A percentile compares a stretch with the other conserved stretches of the same genome.
Evolutionary conservation across 2,329 filamentous ascomycete species (phyloP).

Genomic region (Fusarium verticillioides): DNA sequence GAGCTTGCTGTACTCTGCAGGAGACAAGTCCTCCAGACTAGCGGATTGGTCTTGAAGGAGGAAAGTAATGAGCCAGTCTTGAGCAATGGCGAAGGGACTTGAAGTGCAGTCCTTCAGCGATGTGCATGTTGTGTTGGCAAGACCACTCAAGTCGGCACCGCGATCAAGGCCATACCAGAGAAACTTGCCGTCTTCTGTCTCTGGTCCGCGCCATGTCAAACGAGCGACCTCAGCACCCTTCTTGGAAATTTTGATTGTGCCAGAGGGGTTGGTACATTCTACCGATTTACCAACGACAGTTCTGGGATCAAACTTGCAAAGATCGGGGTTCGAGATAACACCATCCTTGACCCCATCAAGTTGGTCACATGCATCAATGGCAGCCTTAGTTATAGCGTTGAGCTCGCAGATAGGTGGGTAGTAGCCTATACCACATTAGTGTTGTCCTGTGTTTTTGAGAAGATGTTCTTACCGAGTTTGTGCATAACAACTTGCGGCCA

Average conservation of each 20-base stretch:
- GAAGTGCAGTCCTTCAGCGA: not conserved
- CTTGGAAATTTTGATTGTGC: not conserved
- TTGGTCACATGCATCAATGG: slow-evolving; percentile 48
- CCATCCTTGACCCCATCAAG: slow-evolving; percentile 42
- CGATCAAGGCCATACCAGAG: slow-evolving; percentile 26
- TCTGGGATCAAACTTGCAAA: slow-evolving; percentile 38
- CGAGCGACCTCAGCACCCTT: slow-evolving; percentile 9
- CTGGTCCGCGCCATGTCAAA: slow-evolving; percentile 16
- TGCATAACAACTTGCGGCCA: slow-evolving; percentile 44
- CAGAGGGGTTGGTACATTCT: slow-evolving; percentile 12
- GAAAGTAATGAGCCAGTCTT: slow-evolving; percentile 14
- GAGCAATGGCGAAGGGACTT: slow-evolving; percentile 5
- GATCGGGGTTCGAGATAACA: slow-evolving; percentile 28
- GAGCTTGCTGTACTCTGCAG: not conserved
- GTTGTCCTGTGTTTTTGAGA: accelerated
- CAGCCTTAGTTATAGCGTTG: slow-evolving; percentile 46
- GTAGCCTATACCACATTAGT: not conserved
- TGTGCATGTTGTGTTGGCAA: slow-evolving; percentile 20
- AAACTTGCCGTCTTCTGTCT: slow-evolving; percentile 13
- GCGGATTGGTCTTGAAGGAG: not conserved
- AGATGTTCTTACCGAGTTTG: not conserved
- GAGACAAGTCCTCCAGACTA: not conserved
- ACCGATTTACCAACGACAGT: slow-evolving; percentile 25
- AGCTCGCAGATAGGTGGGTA: slow-evolving; percentile 52
- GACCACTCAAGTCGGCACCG: not conserved